Evolutionary conservation across 106 monocot species (phyloP).

Genomic region (Agapanthus africanus): DNA sequence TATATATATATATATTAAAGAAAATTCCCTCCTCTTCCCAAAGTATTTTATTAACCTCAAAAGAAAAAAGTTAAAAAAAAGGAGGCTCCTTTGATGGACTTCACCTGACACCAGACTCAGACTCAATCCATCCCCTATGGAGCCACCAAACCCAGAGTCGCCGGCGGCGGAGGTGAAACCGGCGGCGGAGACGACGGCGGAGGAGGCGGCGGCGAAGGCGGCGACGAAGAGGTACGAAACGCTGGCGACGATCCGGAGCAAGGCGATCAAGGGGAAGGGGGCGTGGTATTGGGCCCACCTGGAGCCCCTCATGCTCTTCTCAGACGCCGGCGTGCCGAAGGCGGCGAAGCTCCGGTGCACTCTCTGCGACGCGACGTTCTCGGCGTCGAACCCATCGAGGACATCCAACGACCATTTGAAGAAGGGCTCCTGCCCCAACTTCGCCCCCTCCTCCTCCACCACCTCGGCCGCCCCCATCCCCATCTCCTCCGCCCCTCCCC

Average conservation of each 20-base stretch:
- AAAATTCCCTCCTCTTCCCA: too few species aligned
- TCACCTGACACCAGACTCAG: too few species aligned
- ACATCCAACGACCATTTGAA: constrained; percentile 55
- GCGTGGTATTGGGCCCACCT: constrained; percentile 68
- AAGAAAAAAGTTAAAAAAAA: too few species aligned
- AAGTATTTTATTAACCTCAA: too few species aligned
- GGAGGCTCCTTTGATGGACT: too few species aligned
- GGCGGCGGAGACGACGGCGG: too few species aligned
- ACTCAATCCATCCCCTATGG: too few species aligned
- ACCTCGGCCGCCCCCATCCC: neutral
- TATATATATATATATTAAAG: too few species aligned
- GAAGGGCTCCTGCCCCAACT: constrained; percentile 38
- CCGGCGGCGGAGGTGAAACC: too few species aligned
- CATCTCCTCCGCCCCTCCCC: neutral
- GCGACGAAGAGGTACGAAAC: constrained; percentile 1
- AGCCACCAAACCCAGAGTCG: too few species aligned
- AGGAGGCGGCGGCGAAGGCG: too few species aligned
- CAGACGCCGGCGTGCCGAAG: constrained; percentile 44
- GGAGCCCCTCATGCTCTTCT: constrained; percentile 38
- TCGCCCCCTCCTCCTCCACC: constrained; percentile 16
- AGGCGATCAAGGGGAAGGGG: constrained; percentile 57
- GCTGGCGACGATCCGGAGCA: constrained; percentile 24
- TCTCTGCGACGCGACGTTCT: constrained; percentile 50
- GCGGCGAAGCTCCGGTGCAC: constrained; percentile 57
- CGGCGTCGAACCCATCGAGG: constrained; percentile 62